Evolutionary conservation across 768 basidiomycete species (phyloP).

Genomic region (Trametes villosa): DNA sequence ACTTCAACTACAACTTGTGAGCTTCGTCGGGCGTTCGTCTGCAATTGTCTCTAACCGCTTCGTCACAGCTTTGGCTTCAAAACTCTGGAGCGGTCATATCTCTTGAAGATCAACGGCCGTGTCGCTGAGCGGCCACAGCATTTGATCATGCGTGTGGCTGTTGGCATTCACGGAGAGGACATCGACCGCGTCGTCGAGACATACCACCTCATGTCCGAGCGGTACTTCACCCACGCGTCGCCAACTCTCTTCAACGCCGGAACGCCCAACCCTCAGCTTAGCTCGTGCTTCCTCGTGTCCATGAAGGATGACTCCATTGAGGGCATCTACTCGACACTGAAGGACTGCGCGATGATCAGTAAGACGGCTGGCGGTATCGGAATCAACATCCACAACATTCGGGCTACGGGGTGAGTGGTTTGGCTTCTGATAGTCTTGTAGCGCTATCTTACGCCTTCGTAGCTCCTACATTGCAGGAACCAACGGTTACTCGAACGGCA

Average conservation of each 20-base stretch:
- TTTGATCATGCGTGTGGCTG: slow-evolving; percentile 99
- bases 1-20: slow-evolving; percentile 96
- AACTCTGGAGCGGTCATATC: slow-evolving; percentile 96
- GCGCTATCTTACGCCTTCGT: slow-evolving; percentile 15
- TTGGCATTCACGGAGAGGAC: slow-evolving; percentile 92
- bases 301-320: slow-evolving; percentile 99
- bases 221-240: slow-evolving; percentile 97
- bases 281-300: slow-evolving; percentile 95
- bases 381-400: slow-evolving; percentile 93
- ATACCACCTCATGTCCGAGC: slow-evolving; percentile 95
- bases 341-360: slow-evolving; percentile 98
- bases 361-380: slow-evolving; percentile 99
- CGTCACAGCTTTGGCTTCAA: slow-evolving; percentile 93
- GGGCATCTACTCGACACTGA: slow-evolving; percentile 98
- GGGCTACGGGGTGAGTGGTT: slow-evolving; percentile 81
- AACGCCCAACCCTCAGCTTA: slow-evolving; percentile 92
- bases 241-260: slow-evolving; percentile 99
- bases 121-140: slow-evolving; percentile 98
- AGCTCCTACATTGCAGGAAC: slow-evolving; percentile 99
- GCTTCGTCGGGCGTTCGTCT: slow-evolving; percentile 33
- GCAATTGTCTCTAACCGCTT: not conserved
- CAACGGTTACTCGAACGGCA: slow-evolving; percentile 98
- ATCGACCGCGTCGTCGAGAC: slow-evolving; percentile 91
- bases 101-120: slow-evolving; percentile 90
- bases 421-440: not conserved